phyloP scores from a whole-genome alignment of 2,329 filamentous ascomycete genomes.

The Trichoderma sp. region DNA sequence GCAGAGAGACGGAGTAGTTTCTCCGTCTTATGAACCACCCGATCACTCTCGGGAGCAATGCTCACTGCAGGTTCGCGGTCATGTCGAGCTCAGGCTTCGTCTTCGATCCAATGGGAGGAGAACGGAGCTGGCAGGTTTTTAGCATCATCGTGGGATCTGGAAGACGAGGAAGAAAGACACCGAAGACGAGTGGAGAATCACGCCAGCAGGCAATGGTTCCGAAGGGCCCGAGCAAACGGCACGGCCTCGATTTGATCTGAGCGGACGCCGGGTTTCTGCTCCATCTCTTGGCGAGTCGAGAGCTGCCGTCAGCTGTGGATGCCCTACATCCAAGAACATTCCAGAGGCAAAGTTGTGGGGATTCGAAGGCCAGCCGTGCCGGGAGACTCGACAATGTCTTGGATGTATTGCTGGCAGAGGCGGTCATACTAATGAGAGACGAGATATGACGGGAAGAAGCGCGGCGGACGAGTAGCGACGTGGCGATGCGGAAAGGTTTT shows the following conservation, averaged over 20 bases:
- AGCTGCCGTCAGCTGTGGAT: conserved; percentile 1
- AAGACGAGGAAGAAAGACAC: neutral
- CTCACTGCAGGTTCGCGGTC: neutral
- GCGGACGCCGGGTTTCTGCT: conserved; percentile 17
- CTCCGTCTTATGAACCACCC: conserved; percentile 1
- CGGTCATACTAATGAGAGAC: neutral
- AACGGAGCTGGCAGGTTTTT: too few relatives aligned
- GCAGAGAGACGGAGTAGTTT: conserved; percentile 7
- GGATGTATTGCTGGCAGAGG: neutral
- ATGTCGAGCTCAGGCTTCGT: conserved; percentile 11
- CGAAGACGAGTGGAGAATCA: too few relatives aligned
- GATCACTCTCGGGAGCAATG: neutral
- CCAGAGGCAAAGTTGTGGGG: conserved; percentile 27
- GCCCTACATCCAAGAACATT: conserved; percentile 9
- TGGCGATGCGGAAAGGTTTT: conserved; percentile 11
- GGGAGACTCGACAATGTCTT: neutral
- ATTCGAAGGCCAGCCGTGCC: neutral
- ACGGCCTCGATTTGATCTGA: conserved; percentile 22
- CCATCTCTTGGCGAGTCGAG: conserved; percentile 18
- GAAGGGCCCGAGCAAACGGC: conserved; percentile 25
- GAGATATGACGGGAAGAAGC: too few relatives aligned
- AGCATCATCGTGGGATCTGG: neutral
- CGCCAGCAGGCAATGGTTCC: conserved; percentile 18
- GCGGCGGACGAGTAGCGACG: neutral
- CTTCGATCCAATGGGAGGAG: neutral